Percentiles rank a stretch among this genome's conserved stretches.
phyloP scores from a whole-genome alignment of 805 yeast genomes.

The Kregervanrija fluxuum region DNA sequence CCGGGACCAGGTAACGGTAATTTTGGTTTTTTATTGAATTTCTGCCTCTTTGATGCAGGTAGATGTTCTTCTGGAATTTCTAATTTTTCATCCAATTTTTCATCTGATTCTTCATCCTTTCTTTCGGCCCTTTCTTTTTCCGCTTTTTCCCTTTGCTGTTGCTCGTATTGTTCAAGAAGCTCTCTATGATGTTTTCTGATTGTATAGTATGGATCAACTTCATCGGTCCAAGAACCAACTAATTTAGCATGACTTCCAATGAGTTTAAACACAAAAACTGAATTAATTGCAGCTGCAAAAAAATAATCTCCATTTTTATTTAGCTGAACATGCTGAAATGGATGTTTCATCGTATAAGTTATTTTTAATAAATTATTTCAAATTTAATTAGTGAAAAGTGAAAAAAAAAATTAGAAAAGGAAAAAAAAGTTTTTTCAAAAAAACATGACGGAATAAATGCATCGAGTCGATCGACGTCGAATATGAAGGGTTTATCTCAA shows the following conservation, averaged over 20 bases:
- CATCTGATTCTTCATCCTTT: slow-evolving; percentile 17
- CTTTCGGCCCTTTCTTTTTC: slow-evolving; percentile 17
- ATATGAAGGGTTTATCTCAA: too few relatives aligned
- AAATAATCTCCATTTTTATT: slow-evolving; percentile 39
- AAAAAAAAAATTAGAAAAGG: neutral
- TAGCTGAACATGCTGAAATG: slow-evolving; percentile 53
- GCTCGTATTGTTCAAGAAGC: slow-evolving; percentile 27
- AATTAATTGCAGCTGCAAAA: slow-evolving; percentile 52
- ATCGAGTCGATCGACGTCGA: too few relatives aligned
- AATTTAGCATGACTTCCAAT: slow-evolving; percentile 26
- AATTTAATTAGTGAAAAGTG: neutral
- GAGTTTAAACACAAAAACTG: slow-evolving; percentile 44
- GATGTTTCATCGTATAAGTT: slow-evolving; percentile 47
- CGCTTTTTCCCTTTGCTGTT: slow-evolving; percentile 21
- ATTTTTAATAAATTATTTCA: neutral
- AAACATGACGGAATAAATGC: neutral
- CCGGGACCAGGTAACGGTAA: slow-evolving; percentile 61
- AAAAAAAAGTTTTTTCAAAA: slow-evolving; percentile 6
- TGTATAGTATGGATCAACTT: slow-evolving; percentile 38
- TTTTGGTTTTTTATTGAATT: slow-evolving; percentile 36
- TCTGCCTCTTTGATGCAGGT: slow-evolving; percentile 22
- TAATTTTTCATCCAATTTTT: slow-evolving; percentile 6
- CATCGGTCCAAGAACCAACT: slow-evolving; percentile 61
- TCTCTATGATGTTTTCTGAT: slow-evolving; percentile 43
- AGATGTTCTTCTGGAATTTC: slow-evolving; percentile 10